These are phyloP conservation scores for Tephrocybe sp. DNA, from an alignment of 768 basidiomycete genomes.

Conservation along the genomic window DNA sequence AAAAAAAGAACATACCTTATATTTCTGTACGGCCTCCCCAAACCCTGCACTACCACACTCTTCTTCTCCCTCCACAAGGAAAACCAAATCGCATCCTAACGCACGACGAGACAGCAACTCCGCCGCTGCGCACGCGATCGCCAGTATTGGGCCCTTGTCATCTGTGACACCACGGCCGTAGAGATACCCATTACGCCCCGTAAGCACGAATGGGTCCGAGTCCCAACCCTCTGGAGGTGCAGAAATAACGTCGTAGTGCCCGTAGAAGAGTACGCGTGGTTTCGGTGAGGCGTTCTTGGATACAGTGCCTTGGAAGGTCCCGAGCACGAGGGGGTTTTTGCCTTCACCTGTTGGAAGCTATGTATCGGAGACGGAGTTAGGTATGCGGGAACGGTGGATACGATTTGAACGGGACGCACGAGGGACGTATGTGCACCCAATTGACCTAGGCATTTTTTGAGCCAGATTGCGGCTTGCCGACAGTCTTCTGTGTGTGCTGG, in stretches of 20 bases:
- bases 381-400: not conserved
- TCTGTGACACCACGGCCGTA: constrained; percentile 93
- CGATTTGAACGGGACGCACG: constrained; percentile 36
- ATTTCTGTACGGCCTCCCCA: constrained; percentile 62
- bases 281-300: constrained; percentile 53
- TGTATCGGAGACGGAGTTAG: not conserved
- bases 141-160: constrained; percentile 94
- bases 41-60: constrained; percentile 93
- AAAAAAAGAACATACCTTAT: constrained; percentile 53
- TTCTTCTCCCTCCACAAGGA: constrained; percentile 95
- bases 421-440: constrained; percentile 82
- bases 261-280: constrained; percentile 87
- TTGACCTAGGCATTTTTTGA: constrained; percentile 84
- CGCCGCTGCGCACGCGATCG: constrained; percentile 86
- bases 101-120: constrained; percentile 68
- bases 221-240: constrained; percentile 75
- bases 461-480: constrained; percentile 89
- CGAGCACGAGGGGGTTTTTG: constrained; percentile 85
- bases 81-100: constrained; percentile 82
- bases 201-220: constrained; percentile 79
- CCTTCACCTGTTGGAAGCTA: constrained; percentile 77
- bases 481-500: constrained; percentile 78
- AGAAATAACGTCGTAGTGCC: constrained; percentile 96
- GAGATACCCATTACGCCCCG: constrained; percentile 83
- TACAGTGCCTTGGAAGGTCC: constrained; percentile 76